A percentile compares a stretch with the other conserved stretches of the same genome.
Conservation (phyloP, 2,329 filamentous ascomycete species). For the Neocucurbitaria cava region DNA sequence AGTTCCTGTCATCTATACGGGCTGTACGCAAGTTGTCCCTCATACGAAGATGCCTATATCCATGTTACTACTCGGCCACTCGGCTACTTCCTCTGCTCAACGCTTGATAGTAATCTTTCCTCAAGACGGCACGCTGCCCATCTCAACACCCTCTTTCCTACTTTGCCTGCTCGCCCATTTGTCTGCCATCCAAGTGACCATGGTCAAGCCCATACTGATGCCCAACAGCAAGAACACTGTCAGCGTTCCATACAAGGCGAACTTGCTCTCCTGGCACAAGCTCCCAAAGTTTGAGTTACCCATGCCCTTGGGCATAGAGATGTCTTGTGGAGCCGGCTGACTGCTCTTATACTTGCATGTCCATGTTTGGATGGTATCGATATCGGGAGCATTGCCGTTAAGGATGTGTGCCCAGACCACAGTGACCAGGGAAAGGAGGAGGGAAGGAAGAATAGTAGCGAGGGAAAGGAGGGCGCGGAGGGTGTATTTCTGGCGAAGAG, state of each 20-base stretch:
- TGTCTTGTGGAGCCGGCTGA: slow-evolving; percentile 27
- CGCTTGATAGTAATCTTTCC: not conserved
- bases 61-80: not conserved
- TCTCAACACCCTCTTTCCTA: slow-evolving; percentile 42
- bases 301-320: slow-evolving; percentile 33
- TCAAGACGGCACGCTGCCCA: slow-evolving; percentile 9
- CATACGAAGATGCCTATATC: not conserved
- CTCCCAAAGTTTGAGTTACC: slow-evolving; percentile 47
- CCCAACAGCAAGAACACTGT: slow-evolving; percentile 50
- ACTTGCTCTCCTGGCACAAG: slow-evolving; percentile 53
- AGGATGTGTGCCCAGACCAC: slow-evolving; percentile 50
- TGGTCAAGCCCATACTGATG: slow-evolving; percentile 37
- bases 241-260: slow-evolving; percentile 54
- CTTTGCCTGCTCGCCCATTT: slow-evolving; percentile 44
- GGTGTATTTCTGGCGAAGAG: slow-evolving; percentile 43
- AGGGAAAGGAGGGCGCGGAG: slow-evolving; percentile 49
- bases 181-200: slow-evolving; percentile 48
- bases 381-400: slow-evolving; percentile 41
- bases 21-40: not conserved
- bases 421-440: slow-evolving; percentile 50
- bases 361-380: slow-evolving; percentile 51
- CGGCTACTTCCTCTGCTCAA: not conserved
- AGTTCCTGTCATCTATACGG: not conserved
- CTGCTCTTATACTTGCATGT: slow-evolving; percentile 47
- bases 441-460: slow-evolving; percentile 44